Base-by-base conservation (phyloP, 768 basidiomycete genomes). In the Trametes meyenii region DNA sequence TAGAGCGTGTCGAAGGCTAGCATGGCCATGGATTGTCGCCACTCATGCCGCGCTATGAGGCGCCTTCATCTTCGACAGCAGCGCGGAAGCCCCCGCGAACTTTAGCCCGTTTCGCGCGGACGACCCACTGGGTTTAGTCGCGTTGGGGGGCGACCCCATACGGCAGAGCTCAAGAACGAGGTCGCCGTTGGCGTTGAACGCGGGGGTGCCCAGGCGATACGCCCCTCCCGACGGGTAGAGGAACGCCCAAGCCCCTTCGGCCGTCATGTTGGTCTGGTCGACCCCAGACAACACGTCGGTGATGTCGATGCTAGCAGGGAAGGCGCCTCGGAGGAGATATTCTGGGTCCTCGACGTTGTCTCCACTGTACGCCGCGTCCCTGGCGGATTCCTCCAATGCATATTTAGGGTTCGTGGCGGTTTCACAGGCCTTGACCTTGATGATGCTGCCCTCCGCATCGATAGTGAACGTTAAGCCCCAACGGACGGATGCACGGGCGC, bases 151-250 rank as follows among this genome's bases (percentile, higher is more conserved):
- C 29, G 29, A 33, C 3, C 29, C 29, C 29, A 33, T 33, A 8
- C 51, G 51, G 21, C 51, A 35, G 12, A 66, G 44, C 48, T 68
- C 66, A 43, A 65, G 49, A 2, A 66, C 13, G 23, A 68, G 40
- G 60, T 68, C 67, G 5, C 67, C 67, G 23, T 50, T 45, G 53
- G 35, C n/a, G 55, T 63, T 66, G 67, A 68, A 68, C 11, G 54
- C 59, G 5, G 67, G 67, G 24, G 55, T 61, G 23, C 40, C 39
- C 14, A 68, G 50, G 23, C 46, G 36, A 55, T 64, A 64, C 24
- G 62, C 60, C 13, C 48, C 51, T 11, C 40, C 44, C 16, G 52
- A 44, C 23, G 60, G 62, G 33, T 50, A 58, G 44, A 45, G 61
- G 36, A 38, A 55, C 23, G 46, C 35, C 67, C 67, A 68, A 11